phyloP scores from a whole-genome alignment of 2,329 filamentous ascomycete genomes.

The Phialocephala subalpina region DNA sequence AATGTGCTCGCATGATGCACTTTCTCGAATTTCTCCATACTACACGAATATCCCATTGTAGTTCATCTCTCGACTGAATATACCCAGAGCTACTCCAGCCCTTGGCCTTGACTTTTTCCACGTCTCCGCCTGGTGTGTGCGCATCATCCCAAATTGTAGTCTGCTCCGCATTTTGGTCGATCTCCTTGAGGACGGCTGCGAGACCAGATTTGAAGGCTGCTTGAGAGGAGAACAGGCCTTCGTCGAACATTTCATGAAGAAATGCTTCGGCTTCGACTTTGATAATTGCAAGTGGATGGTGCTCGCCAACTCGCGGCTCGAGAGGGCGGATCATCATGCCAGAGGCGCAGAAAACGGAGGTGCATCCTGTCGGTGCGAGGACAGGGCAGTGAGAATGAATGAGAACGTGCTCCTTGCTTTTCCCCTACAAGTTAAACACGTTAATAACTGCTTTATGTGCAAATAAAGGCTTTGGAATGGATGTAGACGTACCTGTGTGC shows the following conservation, averaged over 20 bases:
- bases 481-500: no score
- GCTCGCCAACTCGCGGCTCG: constrained; percentile 9
- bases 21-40: constrained; percentile 12
- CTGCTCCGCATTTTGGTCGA: not conserved
- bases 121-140: not conserved
- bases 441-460: no score
- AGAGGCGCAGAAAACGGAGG: constrained; percentile 6
- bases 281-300: not conserved
- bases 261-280: constrained; percentile 11
- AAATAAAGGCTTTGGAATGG: no score
- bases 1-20: constrained; percentile 13
- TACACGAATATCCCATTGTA: not conserved
- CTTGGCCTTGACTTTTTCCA: not conserved
- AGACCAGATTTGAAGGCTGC: not conserved
- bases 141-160: not conserved
- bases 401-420: not conserved
- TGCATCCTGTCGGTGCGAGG: constrained; percentile 5
- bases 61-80: not conserved
- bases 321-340: constrained; percentile 10
- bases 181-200: not conserved
- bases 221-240: constrained; percentile 1
- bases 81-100: constrained; percentile 8
- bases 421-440: not conserved
- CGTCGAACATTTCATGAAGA: constrained; percentile 1
- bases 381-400: not conserved